phyloP scores from a whole-genome alignment of 345 rosid species.

The Mallotus nudiflorus region DNA sequence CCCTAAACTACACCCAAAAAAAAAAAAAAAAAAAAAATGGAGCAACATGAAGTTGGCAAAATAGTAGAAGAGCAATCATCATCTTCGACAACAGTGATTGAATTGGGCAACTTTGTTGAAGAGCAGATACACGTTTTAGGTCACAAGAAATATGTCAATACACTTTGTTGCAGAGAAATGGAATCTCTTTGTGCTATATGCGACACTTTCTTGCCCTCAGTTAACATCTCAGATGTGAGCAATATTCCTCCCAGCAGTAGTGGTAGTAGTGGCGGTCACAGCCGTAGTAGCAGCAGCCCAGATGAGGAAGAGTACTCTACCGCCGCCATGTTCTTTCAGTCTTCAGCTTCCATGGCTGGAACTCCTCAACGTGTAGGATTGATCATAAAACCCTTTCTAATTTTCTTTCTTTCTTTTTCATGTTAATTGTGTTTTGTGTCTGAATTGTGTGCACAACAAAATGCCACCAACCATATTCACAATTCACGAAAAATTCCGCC shows the following conservation, averaged over 20 bases:
- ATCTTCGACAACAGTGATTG: background rate
- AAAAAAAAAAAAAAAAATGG: background rate
- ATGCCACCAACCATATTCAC: too few relatives aligned
- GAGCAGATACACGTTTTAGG: background rate
- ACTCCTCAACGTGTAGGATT: conserved; percentile 63
- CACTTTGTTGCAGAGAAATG: conserved; percentile 57
- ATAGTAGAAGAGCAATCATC: background rate
- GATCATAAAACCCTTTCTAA: too few relatives aligned
- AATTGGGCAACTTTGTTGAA: background rate
- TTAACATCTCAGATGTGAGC: conserved; percentile 17
- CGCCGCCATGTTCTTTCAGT: conserved; percentile 30
- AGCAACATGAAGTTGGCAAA: too few relatives aligned
- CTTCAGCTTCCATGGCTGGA: conserved; percentile 72
- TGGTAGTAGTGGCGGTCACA: too few relatives aligned
- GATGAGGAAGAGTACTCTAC: conserved; percentile 10
- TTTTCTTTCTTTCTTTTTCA: background rate
- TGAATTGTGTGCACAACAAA: background rate
- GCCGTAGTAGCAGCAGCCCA: conserved; percentile 3
- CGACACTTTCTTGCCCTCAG: conserved; percentile 65
- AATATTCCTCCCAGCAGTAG: too few relatives aligned
- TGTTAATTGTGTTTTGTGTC: background rate
- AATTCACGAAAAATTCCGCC: too few relatives aligned
- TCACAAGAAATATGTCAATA: too few relatives aligned
- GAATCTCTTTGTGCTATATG: conserved; percentile 68
- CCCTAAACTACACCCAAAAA: too few relatives aligned